Evolutionary conservation across 805 yeast genomes (phyloP), one percentile per base, ranked within the genome.

Genomic region (Ogataea philodendri): DNA sequence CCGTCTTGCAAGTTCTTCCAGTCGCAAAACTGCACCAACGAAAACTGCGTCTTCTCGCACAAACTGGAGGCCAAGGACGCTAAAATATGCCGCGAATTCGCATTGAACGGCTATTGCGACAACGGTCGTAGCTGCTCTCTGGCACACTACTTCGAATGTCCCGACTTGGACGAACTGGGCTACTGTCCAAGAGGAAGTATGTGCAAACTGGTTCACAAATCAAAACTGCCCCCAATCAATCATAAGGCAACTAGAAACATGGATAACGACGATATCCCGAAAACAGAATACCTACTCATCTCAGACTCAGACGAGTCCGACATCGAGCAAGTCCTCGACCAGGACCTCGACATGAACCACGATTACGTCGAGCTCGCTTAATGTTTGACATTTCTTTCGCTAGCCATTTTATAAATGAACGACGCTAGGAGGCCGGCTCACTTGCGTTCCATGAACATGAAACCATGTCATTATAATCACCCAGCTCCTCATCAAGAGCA

Each of bases 51-150:
- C 48, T 86, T 54, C 48, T 62, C 66, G 21, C 84, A 70, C 58
- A 70, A 66, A 62, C 49, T 49, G 34, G 74, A 67, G 23, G 57
- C 46, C 17, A 48, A 55, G 28, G 68, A 64, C 18, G 59, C 33
- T 3, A 18, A 32, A 5, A 64, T 76, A 1, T 84, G 95, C 51
- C 65, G 85, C 15, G 77, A 72, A 18, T 85, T 84, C 62, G 72
- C 89, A 4, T 48, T 78, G 21, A 74, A 74, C 11, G 88, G 89
- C 1, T 82, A 73, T 61, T 85, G 94, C 57, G 71, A 64, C 19
- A 56, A 73, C 15, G 95, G 93, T 0, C 51, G 59, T 16, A 44
- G 50, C 19, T 84, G 94, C 52, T 66, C 70, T 5, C 69, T 72
- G 29, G 57, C 70, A 22, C 95, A 84, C 52, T 57, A 61, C 10